phyloP scores from a whole-genome alignment of 345 rosid genomes.

The Eucalyptus pauciflora region DNA sequence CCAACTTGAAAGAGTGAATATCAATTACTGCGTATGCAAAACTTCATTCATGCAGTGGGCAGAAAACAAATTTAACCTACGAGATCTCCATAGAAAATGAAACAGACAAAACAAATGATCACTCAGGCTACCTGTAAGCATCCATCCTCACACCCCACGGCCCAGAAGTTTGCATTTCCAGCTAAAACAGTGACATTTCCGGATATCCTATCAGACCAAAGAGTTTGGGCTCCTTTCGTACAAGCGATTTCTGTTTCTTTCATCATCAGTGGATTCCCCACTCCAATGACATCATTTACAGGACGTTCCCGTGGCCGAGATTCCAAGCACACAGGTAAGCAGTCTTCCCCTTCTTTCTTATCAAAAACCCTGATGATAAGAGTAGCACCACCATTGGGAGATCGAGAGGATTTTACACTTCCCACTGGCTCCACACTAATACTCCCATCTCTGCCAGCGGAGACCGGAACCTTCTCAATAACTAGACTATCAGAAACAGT shows the following conservation, averaged over 20 bases:
- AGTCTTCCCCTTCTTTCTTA: conserved; percentile 66
- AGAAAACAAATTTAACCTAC: not conserved
- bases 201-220: conserved; percentile 86
- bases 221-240: conserved; percentile 57
- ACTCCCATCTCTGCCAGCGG: conserved; percentile 41
- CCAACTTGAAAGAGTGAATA: not conserved
- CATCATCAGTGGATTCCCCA: conserved; percentile 44
- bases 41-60: not conserved
- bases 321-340: conserved; percentile 71
- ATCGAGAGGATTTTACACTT: conserved; percentile 36
- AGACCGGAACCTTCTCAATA: conserved; percentile 64
- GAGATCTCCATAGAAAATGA: not conserved
- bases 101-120: not conserved
- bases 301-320: conserved; percentile 76
- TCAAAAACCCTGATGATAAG: conserved; percentile 77
- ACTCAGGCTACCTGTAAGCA: conserved; percentile 59
- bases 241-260: conserved; percentile 85
- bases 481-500: conserved; percentile 69
- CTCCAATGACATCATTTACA: conserved; percentile 67
- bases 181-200: conserved; percentile 92
- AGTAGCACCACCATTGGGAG: conserved; percentile 10
- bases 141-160: conserved; percentile 97
- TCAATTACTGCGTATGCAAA: not conserved
- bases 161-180: conserved; percentile 98
- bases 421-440: conserved; percentile 52